Conservation (phyloP, 2,329 filamentous ascomycete genomes). For the Stagonosporopsis chrysanthemi region DNA sequence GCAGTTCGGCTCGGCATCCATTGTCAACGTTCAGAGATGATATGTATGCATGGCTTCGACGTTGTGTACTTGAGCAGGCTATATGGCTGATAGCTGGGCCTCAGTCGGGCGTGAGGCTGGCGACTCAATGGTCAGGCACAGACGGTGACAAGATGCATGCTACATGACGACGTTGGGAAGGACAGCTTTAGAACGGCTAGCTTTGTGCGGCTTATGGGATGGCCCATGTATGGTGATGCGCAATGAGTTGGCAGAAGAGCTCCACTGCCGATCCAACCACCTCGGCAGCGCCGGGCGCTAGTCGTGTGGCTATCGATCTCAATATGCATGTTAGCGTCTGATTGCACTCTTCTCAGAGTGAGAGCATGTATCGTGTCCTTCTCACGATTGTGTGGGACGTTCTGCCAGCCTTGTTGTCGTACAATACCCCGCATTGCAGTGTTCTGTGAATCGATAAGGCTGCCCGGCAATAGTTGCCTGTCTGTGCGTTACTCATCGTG, state of each 20-base stretch:
- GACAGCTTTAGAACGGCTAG: constrained; percentile 39
- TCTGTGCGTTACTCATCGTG: constrained; percentile 11
- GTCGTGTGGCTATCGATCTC: neutral
- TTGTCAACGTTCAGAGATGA: constrained; percentile 36
- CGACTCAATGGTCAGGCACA: constrained; percentile 36
- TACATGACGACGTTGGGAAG: constrained; percentile 46
- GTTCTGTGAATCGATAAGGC: neutral
- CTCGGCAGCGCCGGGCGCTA: constrained; percentile 8
- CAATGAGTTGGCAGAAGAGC: constrained; percentile 48
- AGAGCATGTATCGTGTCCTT: neutral
- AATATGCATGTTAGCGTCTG: too few species aligned
- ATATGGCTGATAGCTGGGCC: constrained; percentile 14
- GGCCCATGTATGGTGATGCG: constrained; percentile 41
- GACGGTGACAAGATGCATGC: constrained; percentile 50
- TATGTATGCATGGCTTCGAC: constrained; percentile 39
- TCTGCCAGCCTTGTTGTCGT: neutral
- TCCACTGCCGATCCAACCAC: constrained; percentile 32
- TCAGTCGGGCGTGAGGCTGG: constrained; percentile 30
- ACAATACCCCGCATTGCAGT: constrained; percentile 18
- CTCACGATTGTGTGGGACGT: neutral
- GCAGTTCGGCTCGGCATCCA: constrained; percentile 51
- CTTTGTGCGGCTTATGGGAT: constrained; percentile 44
- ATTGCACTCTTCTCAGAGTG: neutral
- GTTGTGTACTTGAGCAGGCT: constrained; percentile 13
- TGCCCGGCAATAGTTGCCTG: constrained; percentile 7